Conservation (phyloP, 306 rosid genomes). For the Alnus rubra region DNA sequence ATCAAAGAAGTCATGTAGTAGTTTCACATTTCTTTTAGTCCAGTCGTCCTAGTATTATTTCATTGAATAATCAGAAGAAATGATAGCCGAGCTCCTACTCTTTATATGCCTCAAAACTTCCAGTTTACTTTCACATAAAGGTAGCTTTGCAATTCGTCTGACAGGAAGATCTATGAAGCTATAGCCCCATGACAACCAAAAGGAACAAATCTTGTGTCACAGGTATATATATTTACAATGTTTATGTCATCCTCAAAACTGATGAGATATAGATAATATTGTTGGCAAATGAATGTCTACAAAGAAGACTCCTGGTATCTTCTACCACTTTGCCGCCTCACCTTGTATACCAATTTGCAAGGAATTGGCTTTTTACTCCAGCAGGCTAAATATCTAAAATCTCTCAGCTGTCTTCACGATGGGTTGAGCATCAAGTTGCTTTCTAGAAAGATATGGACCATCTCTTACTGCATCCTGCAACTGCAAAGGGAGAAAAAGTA, state of each 20-base stretch:
- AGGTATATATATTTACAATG: not conserved
- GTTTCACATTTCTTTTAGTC: no score
- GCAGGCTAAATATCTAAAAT: conserved; percentile 36
- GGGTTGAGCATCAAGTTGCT: conserved; percentile 71
- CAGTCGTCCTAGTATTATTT: no score
- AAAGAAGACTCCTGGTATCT: not conserved
- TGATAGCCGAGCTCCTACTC: not conserved
- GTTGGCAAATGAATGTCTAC: not conserved
- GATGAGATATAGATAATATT: not conserved
- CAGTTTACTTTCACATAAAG: not conserved
- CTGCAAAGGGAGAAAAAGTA: conserved; percentile 43
- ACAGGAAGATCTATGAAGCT: not conserved
- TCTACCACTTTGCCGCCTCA: no score
- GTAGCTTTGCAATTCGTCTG: conserved; percentile 1
- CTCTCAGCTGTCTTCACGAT: conserved; percentile 78
- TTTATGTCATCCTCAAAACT: not conserved
- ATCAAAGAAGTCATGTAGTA: no score
- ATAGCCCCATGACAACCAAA: not conserved
- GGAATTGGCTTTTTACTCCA: no score
- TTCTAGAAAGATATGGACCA: conserved; percentile 72
- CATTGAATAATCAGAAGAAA: not conserved
- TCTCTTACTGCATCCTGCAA: conserved; percentile 64
- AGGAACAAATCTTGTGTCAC: not conserved
- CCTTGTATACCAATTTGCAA: no score
- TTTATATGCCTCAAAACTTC: no score